phyloP scores from a whole-genome alignment of 441 rosid species.

The Populus trichocarpa region DNA sequence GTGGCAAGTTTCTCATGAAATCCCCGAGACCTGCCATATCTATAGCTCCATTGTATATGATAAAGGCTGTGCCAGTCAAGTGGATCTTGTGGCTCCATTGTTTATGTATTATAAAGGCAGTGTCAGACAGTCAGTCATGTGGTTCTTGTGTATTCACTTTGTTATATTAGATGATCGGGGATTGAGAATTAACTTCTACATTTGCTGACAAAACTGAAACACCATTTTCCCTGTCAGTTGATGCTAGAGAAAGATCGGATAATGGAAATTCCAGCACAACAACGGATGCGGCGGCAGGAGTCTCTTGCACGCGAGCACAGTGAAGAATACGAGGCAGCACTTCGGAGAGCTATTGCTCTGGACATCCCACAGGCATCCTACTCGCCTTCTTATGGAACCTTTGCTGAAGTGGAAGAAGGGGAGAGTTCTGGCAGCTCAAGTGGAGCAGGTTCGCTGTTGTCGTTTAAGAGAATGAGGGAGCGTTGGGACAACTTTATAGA shows the following conservation, averaged over 20 bases:
- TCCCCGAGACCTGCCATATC: not conserved
- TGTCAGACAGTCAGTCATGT: not conserved
- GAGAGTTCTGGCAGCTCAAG: slow-evolving; percentile 46
- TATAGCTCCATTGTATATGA: not conserved
- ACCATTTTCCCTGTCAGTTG: slow-evolving; percentile 34
- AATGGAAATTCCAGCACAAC: slow-evolving; percentile 66
- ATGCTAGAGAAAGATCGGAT: slow-evolving; percentile 70
- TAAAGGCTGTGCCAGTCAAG: not conserved
- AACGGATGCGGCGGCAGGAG: slow-evolving; percentile 71
- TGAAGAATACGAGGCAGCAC: slow-evolving; percentile 81
- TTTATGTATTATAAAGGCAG: not conserved
- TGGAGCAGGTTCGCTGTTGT: slow-evolving; percentile 31
- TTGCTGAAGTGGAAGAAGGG: slow-evolving; percentile 49
- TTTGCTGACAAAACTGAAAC: not conserved
- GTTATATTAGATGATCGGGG: not conserved
- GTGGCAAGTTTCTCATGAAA: not conserved
- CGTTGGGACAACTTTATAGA: slow-evolving; percentile 60
- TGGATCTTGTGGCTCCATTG: not conserved
- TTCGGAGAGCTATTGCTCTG: slow-evolving; percentile 64
- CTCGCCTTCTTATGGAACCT: slow-evolving; percentile 76
- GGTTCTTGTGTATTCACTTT: not conserved
- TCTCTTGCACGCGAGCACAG: slow-evolving; percentile 64
- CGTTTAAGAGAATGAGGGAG: slow-evolving; percentile 44
- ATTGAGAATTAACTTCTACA: not conserved
- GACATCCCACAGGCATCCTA: slow-evolving; percentile 47